Evolutionary conservation across 2,329 filamentous ascomycete species (phyloP).

Genomic region (Pezicula radicicola): DNA sequence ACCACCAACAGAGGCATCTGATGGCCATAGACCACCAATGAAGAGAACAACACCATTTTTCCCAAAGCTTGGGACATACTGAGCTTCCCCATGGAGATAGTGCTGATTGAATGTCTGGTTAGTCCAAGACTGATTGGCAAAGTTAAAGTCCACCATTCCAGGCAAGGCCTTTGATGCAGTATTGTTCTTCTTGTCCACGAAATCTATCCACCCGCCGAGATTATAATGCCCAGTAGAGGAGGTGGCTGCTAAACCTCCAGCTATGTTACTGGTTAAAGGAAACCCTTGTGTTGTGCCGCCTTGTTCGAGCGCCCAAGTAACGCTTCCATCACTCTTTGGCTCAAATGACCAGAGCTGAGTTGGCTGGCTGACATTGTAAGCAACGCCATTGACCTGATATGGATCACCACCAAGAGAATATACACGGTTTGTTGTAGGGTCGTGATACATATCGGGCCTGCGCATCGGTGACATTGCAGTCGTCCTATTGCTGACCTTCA

Average conservation of each 20-base stretch:
- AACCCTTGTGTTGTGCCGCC: constrained; percentile 4
- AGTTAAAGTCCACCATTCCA: constrained; percentile 6
- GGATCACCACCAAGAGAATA: constrained; percentile 6
- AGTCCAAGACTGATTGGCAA: constrained; percentile 2
- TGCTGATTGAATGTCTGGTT: constrained; percentile 3
- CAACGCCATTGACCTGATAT: background rate
- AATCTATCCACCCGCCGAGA: constrained; percentile 1
- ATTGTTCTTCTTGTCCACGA: background rate
- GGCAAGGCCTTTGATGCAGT: background rate
- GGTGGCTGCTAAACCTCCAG: background rate
- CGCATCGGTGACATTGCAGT: background rate
- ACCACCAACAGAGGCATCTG: background rate
- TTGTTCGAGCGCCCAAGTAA: constrained; percentile 4
- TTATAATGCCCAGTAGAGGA: constrained; percentile 1
- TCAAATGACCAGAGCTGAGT: constrained; percentile 8
- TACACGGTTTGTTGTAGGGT: constrained; percentile 4
- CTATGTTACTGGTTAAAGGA: background rate
- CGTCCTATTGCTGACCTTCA: background rate
- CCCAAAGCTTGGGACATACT: constrained; percentile 10
- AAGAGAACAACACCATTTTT: constrained; percentile 9
- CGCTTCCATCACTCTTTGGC: constrained; percentile 1
- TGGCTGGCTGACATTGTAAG: background rate
- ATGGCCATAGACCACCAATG: constrained; percentile 6
- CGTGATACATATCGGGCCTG: constrained; percentile 7
- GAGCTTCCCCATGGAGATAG: constrained; percentile 2